Base-by-base conservation (phyloP, 1,284 basidiomycete species). In the Fistulinella cinereoalba region DNA sequence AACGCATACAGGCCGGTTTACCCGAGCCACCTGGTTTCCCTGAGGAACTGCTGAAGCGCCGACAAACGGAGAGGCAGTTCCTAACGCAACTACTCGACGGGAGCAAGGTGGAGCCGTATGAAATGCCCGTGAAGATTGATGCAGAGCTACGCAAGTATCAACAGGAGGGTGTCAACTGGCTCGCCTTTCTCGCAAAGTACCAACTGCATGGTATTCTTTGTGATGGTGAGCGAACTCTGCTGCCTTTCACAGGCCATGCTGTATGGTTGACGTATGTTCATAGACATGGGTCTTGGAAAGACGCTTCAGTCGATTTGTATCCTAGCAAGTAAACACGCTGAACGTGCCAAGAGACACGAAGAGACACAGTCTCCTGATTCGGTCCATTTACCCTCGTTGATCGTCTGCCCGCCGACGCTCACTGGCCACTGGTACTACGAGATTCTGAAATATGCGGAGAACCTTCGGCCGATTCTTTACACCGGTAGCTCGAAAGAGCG, bases 401-500 rank as follows among this genome's bases (percentile, higher is more conserved):
- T 99, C 53, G 75, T 99, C 46, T 99, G 97, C 62, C 97, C 97
- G 0, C 95, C 97, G 2, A 99, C 97, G 1, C 81, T 99, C 51
- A 91, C 92, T 0, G 96, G 97, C 6, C 97, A 99, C 63, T 99
- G 97, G 97, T 92, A 92, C 65, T 96, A 98, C 68, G 97, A 99
- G 70, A 89, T 99, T 50, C 76, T 86, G 50, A 97, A 97, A 64
- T 99, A 99, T 61, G 80, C 88, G 5, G 87, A 89, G 44, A 91
- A 88, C 56, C 76, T 99, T 37, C 79, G 78, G 24, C 91, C 95
- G 0, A 73, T 98, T 46, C 76, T 96, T 56, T 99, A 98, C 67
- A 88, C 88, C 3, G 97, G 97, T 16, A 88, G 88, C 49, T 83
- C 91, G n/a, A 76, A 82, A 43, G 93, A 98, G 56, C 85, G 97